phyloP scores from a whole-genome alignment of 2,329 filamentous ascomycete species.

The Aspergillus latus region DNA sequence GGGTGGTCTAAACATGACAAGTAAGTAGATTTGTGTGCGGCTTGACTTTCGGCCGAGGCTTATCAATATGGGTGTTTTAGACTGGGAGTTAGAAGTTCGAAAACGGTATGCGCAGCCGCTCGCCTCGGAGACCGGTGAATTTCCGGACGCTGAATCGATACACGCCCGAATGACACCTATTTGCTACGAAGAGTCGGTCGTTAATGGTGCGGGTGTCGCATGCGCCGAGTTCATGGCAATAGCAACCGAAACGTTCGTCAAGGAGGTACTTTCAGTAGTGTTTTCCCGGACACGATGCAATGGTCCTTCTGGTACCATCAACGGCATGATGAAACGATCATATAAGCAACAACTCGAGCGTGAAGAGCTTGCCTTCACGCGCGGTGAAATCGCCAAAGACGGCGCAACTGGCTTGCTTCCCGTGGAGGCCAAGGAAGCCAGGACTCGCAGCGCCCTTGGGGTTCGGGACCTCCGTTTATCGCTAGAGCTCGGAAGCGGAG shows the following conservation, averaged over 20 bases:
- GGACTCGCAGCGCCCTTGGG: constrained; percentile 68
- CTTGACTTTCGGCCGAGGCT: constrained; percentile 19
- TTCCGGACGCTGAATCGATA: constrained; percentile 59
- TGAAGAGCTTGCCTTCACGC: constrained; percentile 71
- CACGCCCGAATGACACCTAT: constrained; percentile 62
- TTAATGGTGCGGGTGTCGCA: constrained; percentile 52
- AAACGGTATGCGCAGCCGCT: constrained; percentile 64
- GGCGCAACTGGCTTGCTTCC: constrained; percentile 73
- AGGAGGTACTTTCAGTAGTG: constrained; percentile 58
- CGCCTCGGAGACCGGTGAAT: constrained; percentile 62
- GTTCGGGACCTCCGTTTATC: constrained; percentile 77
- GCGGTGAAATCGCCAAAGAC: constrained; percentile 73
- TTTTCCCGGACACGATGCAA: constrained; percentile 57
- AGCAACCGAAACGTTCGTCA: constrained; percentile 63
- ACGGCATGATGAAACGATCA: constrained; percentile 74
- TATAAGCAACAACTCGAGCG: constrained; percentile 72
- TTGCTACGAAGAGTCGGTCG: constrained; percentile 64
- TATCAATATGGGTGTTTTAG: constrained; percentile 28
- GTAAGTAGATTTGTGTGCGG: constrained; percentile 48
- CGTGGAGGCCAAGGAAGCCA: constrained; percentile 73
- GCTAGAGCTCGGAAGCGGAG: constrained; percentile 71
- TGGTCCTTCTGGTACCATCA: constrained; percentile 62
- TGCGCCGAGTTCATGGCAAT: constrained; percentile 62
- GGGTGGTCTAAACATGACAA: constrained; percentile 74
- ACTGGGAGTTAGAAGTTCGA: constrained; percentile 65